Conservation (phyloP, 306 rosid genomes). For the Vachellia pachyceras region DNA sequence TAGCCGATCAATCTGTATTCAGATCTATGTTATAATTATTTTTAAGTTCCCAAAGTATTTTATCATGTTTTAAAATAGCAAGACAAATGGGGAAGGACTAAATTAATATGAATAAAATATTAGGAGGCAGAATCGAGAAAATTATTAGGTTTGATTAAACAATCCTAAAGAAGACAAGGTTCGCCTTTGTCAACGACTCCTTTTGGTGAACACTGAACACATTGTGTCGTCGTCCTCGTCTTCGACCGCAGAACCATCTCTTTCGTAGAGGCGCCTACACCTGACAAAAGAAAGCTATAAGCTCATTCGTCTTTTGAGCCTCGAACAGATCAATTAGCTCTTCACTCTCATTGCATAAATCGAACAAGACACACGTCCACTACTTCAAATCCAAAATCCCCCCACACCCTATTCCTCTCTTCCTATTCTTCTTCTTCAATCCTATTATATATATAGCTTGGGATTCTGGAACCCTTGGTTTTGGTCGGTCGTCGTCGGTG, state of each 20-base stretch:
- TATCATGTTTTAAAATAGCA: background rate
- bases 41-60: too few relatives aligned
- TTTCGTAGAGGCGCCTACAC: background rate
- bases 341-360: slow-evolving; percentile 50
- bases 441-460: slow-evolving; percentile 10
- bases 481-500: background rate
- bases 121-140: background rate
- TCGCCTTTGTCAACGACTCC: slow-evolving; percentile 3
- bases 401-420: background rate
- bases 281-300: background rate
- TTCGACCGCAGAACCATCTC: background rate
- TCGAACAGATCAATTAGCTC: slow-evolving; percentile 30
- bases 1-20: too few relatives aligned
- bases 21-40: too few relatives aligned
- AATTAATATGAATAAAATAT: background rate
- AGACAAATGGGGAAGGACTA: background rate
- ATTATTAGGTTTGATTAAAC: background rate
- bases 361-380: slow-evolving; percentile 52
- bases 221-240: background rate
- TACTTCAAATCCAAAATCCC: slow-evolving; percentile 40
- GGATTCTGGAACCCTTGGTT: slow-evolving; percentile 37
- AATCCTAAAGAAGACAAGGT: background rate
- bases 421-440: background rate
- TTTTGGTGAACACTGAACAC: background rate
- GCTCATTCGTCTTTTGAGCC: slow-evolving; percentile 17